A percentile compares a stretch with the other conserved stretches of the same genome.
phyloP scores from a whole-genome alignment of 306 rosid genomes.

The Potentilla sterilis region DNA sequence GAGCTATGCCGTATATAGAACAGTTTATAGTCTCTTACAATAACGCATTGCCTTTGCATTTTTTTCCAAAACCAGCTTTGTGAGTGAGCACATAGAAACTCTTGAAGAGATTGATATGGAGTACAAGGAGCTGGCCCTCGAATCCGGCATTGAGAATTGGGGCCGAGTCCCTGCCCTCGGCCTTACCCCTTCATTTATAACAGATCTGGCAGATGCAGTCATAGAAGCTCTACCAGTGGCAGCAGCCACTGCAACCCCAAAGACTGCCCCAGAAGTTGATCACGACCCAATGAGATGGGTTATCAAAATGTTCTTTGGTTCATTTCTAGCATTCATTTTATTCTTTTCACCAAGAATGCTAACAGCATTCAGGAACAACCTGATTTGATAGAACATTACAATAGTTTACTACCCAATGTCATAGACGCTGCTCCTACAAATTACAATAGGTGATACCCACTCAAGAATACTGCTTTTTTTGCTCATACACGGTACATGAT shows the following conservation, averaged over 20 bases:
- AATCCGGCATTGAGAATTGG: conserved; percentile 93
- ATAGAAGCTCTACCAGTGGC: no score
- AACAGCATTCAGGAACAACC: conserved; percentile 51
- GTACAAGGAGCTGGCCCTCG: conserved; percentile 83
- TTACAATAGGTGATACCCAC: background rate
- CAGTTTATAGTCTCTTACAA: background rate
- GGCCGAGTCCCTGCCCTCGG: conserved; percentile 98
- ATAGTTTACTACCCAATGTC: background rate
- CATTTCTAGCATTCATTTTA: conserved; percentile 64
- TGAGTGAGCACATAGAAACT: conserved; percentile 98
- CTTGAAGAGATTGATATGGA: conserved; percentile 99
- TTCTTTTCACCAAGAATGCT: conserved; percentile 72
- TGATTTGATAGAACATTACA: conserved; percentile 32
- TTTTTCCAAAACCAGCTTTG: conserved; percentile 56
- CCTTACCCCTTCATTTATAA: conserved; percentile 49
- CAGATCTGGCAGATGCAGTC: no score
- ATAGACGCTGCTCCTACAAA: background rate
- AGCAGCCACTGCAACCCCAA: background rate
- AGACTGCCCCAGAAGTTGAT: conserved; percentile 41
- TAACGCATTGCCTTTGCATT: background rate
- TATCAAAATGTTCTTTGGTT: conserved; percentile 71
- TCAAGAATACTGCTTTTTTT: background rate
- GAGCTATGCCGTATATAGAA: background rate
- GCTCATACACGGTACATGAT: background rate
- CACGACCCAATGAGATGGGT: conserved; percentile 47